These are phyloP conservation scores for Saccharomyces hybrid DNA, from an alignment of 1,139 yeast species.

Conservation along the genomic window DNA sequence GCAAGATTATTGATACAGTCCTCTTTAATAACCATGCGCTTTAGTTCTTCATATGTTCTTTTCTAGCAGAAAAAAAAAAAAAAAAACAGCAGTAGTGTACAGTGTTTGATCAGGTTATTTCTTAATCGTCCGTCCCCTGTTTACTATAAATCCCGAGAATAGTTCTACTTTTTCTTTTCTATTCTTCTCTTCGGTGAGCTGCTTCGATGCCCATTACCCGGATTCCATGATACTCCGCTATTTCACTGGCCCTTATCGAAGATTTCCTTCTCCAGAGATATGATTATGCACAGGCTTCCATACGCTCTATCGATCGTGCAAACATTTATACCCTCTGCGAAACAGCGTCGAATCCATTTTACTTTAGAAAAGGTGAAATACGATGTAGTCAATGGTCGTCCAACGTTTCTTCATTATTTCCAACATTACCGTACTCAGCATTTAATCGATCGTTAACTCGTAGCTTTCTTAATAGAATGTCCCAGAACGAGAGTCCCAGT, in stretches of 20 bases:
- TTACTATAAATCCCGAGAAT: not conserved
- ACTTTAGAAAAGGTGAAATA: not conserved
- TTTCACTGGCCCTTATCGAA: not conserved
- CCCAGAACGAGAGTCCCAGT: conserved; percentile 11
- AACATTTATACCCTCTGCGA: not conserved
- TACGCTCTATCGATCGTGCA: not conserved
- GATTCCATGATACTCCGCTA: not conserved
- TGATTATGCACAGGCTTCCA: not conserved
- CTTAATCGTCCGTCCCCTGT: not conserved
- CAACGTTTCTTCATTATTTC: not conserved
- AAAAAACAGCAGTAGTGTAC: not conserved
- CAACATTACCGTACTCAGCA: conserved; percentile 10
- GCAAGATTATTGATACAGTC: conserved; percentile 33
- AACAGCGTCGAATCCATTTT: not conserved
- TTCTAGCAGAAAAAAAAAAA: not conserved
- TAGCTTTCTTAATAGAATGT: conserved; percentile 10
- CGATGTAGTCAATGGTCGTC: not conserved
- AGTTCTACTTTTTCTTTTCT: not conserved
- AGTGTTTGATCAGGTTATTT: not conserved
- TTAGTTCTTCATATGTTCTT: not conserved
- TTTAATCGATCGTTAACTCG: conserved; percentile 11
- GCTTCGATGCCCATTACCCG: not conserved
- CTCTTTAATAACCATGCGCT: not conserved
- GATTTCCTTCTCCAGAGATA: not conserved
- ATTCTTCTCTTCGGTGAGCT: not conserved